Conservation (phyloP, 768 basidiomycete genomes). For the Suillus cothurnatus region DNA sequence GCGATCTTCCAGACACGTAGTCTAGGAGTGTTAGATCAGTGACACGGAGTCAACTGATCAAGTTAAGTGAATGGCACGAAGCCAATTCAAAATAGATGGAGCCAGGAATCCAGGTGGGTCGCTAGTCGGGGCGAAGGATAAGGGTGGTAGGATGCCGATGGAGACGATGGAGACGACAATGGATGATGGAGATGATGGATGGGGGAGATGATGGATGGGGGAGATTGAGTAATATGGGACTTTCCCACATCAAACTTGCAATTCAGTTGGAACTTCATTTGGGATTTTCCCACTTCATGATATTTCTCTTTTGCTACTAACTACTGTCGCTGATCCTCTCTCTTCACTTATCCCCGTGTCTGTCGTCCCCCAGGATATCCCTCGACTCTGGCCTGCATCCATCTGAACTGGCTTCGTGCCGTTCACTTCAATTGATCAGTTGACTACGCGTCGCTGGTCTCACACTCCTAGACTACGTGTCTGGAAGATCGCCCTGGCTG, state of each 20-base stretch:
- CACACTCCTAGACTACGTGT: not conserved
- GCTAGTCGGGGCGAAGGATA: not conserved
- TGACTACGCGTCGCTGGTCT: not conserved
- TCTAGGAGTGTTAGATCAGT: not conserved
- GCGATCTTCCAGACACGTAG: not conserved
- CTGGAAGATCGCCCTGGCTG: not conserved
- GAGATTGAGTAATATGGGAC: conserved; percentile 2
- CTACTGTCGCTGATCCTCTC: not conserved
- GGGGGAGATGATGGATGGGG: too few species aligned
- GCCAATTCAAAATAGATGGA: too few species aligned
- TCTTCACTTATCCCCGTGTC: not conserved
- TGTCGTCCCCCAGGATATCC: not conserved
- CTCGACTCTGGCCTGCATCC: not conserved
- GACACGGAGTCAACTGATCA: not conserved
- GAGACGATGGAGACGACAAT: not conserved
- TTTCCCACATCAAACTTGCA: not conserved
- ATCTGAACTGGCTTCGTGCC: not conserved
- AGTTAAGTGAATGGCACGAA: not conserved
- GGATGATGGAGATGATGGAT: not conserved
- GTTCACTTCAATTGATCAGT: not conserved
- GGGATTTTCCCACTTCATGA: not conserved
- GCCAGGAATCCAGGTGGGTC: too few species aligned
- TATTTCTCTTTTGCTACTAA: not conserved
- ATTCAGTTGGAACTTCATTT: not conserved
- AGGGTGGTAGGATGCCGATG: not conserved